phyloP scores from a whole-genome alignment of 2,329 filamentous ascomycete species.

The Fusarium caatingaense region DNA sequence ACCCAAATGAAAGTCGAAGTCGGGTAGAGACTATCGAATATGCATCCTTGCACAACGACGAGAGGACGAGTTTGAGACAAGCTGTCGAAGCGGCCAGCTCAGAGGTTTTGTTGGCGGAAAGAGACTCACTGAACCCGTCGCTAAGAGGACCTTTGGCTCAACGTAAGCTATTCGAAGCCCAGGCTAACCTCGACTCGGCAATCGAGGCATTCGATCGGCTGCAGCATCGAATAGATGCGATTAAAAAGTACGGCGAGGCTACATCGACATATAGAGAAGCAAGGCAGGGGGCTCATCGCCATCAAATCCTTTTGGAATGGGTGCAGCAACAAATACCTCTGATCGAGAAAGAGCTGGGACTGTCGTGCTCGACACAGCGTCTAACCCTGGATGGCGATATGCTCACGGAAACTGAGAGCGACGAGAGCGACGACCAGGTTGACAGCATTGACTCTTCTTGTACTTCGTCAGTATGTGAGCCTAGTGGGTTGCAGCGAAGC shows the following conservation, averaged over 20 bases:
- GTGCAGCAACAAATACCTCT: constrained; percentile 29
- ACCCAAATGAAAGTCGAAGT: constrained; percentile 9
- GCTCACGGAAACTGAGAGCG: background rate
- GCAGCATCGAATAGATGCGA: constrained; percentile 13
- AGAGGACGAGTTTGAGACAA: constrained; percentile 12
- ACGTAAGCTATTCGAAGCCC: constrained; percentile 24
- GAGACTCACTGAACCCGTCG: constrained; percentile 34
- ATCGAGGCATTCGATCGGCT: constrained; percentile 30
- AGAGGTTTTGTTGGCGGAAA: constrained; percentile 32
- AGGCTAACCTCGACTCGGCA: constrained; percentile 27
- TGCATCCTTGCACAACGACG: background rate
- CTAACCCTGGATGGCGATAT: background rate
- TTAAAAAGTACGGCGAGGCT: constrained; percentile 10
- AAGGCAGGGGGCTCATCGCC: constrained; percentile 25
- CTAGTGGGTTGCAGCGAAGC: background rate
- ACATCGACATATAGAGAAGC: constrained; percentile 29
- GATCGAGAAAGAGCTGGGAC: constrained; percentile 31
- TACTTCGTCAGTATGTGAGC: background rate
- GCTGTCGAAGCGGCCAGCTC: constrained; percentile 34
- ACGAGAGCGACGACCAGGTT: constrained; percentile 18
- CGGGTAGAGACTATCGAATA: constrained; percentile 18
- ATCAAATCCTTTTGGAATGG: constrained; percentile 40
- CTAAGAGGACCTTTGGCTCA: constrained; percentile 16
- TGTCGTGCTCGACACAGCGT: constrained; percentile 6
- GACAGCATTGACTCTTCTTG: background rate